Conservation (phyloP, 176 grass and related monocot genomes). For the Cymbopogon citratus region DNA sequence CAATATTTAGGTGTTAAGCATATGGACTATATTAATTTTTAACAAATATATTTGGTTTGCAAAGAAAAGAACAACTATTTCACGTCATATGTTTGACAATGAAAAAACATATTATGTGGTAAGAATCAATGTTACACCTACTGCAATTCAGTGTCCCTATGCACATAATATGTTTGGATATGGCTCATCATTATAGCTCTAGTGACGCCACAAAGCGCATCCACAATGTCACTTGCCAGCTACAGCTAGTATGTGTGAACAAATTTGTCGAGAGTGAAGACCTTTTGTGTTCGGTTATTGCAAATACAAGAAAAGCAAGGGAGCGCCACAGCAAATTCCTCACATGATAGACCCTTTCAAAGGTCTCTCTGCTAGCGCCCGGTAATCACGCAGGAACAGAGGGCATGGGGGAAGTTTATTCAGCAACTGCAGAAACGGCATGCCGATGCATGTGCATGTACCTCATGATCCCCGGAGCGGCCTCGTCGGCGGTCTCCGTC, state of each 20-base stretch:
- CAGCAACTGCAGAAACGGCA: neutral
- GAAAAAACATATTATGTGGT: neutral
- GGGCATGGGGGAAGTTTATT: neutral
- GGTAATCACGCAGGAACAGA: neutral
- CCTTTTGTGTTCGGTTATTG: neutral
- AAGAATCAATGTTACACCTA: neutral
- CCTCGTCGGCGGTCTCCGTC: constrained; percentile 38
- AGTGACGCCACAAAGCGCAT: neutral
- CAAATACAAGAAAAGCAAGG: neutral
- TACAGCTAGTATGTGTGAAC: neutral
- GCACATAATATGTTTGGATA: neutral
- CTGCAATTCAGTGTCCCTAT: neutral
- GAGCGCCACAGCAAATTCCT: neutral
- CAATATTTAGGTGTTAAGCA: neutral
- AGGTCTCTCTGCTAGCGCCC: neutral
- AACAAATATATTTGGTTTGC: neutral
- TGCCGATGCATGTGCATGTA: neutral
- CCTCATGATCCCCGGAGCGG: constrained; percentile 55
- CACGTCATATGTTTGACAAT: too few species aligned
- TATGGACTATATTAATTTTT: neutral
- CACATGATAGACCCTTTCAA: neutral
- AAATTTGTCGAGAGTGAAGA: neutral
- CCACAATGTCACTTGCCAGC: neutral
- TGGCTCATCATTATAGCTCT: neutral
- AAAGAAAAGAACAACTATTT: neutral